Evolutionary conservation across 75 land plant species (phyloP).

Genomic region (Pinus tabuliformis): DNA sequence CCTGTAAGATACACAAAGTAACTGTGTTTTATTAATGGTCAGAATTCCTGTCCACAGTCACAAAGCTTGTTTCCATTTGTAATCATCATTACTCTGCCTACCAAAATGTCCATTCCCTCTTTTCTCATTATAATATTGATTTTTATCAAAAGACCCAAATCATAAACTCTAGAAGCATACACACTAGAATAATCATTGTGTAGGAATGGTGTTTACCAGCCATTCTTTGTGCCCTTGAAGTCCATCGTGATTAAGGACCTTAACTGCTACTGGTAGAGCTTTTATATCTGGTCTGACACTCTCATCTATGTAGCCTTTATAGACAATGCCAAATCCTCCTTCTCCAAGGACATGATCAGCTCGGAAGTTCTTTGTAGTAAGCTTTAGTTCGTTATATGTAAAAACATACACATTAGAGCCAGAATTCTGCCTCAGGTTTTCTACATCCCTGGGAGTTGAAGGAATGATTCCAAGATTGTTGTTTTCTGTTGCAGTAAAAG

Average conservation of each 20-base stretch:
- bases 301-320: conserved; percentile 67
- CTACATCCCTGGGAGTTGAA: conserved; percentile 26
- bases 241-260: conserved; percentile 61
- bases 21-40: not conserved
- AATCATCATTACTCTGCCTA: not conserved
- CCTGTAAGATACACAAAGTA: conserved; percentile 7
- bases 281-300: conserved; percentile 46
- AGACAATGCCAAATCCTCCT: conserved; percentile 83
- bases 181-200: not conserved
- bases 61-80: not conserved
- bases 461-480: conserved; percentile 14
- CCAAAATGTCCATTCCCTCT: not conserved
- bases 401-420: conserved; percentile 52
- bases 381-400: conserved; percentile 58
- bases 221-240: conserved; percentile 82
- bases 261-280: conserved; percentile 55
- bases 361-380: conserved; percentile 65
- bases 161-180: not conserved
- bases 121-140: not conserved
- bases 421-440: conserved; percentile 43
- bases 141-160: not conserved
- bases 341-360: conserved; percentile 65
- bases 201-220: conserved; percentile 46
- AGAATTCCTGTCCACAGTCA: not conserved
- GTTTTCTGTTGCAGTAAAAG: conserved; percentile 4